Conservation (phyloP, 2,329 filamentous ascomycete genomes). For the Phaeosphaeriaceae sp. region DNA sequence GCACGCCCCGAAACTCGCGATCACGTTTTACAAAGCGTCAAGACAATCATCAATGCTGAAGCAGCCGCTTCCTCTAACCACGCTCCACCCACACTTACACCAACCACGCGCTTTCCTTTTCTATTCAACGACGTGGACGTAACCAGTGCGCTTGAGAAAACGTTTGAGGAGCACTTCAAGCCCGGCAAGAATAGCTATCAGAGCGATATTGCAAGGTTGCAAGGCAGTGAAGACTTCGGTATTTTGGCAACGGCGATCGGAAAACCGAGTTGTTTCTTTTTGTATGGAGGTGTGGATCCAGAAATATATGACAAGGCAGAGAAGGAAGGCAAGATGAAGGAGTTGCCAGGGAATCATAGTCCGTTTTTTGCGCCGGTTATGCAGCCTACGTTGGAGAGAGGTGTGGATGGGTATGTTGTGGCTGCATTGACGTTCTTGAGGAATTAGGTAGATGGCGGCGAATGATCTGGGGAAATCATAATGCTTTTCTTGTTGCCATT, state of each 20-base stretch:
- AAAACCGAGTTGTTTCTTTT: slow-evolving; percentile 62
- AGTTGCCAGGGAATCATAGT: slow-evolving; percentile 66
- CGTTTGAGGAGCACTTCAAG: slow-evolving; percentile 57
- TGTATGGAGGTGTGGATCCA: slow-evolving; percentile 61
- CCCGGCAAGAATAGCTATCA: slow-evolving; percentile 39
- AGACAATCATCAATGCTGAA: slow-evolving; percentile 63
- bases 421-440: slow-evolving; percentile 58
- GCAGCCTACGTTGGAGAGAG: slow-evolving; percentile 63
- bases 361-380: slow-evolving; percentile 65
- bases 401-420: slow-evolving; percentile 58
- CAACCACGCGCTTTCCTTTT: slow-evolving; percentile 53
- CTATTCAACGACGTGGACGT: slow-evolving; percentile 59
- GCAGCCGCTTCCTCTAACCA: slow-evolving; percentile 56
- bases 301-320: slow-evolving; percentile 58
- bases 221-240: slow-evolving; percentile 65
- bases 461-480: too few relatives aligned
- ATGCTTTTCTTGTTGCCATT: too few relatives aligned
- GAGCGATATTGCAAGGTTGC: slow-evolving; percentile 49
- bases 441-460: slow-evolving; percentile 4
- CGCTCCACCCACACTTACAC: slow-evolving; percentile 52
- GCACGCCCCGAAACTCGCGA: slow-evolving; percentile 55
- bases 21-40: slow-evolving; percentile 55
- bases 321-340: slow-evolving; percentile 54
- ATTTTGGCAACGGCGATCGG: slow-evolving; percentile 59
- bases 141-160: slow-evolving; percentile 50